Conservation (phyloP, 352 stramenopile species). For the Pythium scleroteichum region DNA sequence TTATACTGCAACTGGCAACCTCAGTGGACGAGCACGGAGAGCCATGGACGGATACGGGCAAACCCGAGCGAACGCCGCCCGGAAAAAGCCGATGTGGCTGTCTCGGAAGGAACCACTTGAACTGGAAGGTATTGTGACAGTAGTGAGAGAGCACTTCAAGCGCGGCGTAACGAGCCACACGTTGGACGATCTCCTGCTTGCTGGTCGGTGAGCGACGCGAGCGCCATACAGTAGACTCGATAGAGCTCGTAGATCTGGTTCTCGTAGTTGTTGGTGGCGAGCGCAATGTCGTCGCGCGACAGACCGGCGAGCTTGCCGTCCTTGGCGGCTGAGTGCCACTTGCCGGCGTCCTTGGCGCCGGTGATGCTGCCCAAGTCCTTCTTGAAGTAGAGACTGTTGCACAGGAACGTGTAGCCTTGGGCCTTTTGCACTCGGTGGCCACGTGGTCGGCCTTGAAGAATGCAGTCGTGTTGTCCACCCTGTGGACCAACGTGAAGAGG, state of each 20-base stretch:
- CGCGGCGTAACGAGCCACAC: too few relatives aligned
- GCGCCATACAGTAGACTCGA: too few relatives aligned
- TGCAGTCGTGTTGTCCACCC: conserved; percentile 9
- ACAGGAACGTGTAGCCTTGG: conserved; percentile 22
- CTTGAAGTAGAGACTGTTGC: conserved; percentile 25
- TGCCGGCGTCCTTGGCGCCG: neutral
- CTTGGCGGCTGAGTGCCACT: conserved; percentile 12
- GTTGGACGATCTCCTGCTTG: too few relatives aligned
- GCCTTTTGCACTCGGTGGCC: conserved; percentile 19
- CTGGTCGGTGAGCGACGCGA: too few relatives aligned
- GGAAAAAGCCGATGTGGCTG: too few relatives aligned
- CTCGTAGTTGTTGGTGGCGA: conserved; percentile 3
- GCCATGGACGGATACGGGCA: too few relatives aligned
- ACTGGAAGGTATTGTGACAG: too few relatives aligned
- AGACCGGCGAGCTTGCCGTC: conserved; percentile 1
- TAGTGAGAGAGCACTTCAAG: too few relatives aligned
- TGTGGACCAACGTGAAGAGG: conserved; percentile 25
- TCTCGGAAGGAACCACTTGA: too few relatives aligned
- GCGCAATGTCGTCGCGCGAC: conserved; percentile 8
- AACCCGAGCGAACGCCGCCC: too few relatives aligned
- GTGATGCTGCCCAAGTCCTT: conserved; percentile 12
- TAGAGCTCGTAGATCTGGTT: conserved; percentile 3
- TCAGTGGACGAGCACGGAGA: too few relatives aligned
- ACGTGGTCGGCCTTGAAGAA: conserved; percentile 4
- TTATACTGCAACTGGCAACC: too few relatives aligned